Evolutionary conservation across 306 rosid genomes (phyloP).

Genomic region (Cucumis melo): DNA sequence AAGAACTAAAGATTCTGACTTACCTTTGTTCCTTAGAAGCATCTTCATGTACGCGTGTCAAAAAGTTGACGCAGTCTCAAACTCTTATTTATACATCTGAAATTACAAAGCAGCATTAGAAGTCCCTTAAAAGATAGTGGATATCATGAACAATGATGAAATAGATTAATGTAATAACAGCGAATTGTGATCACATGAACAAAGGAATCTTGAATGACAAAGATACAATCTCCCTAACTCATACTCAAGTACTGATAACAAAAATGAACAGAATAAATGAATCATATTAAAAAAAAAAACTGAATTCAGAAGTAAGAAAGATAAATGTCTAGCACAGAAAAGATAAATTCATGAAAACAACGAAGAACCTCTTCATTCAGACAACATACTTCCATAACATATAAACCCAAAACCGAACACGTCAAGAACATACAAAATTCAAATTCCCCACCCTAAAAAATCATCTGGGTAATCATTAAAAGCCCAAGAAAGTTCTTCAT

Average conservation of each 20-base stretch:
- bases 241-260: neutral
- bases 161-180: neutral
- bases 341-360: neutral
- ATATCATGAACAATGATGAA: neutral
- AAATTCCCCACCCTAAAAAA: neutral
- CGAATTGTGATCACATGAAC: neutral
- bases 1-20: neutral
- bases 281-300: neutral
- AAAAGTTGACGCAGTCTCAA: neutral
- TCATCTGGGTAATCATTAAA: neutral
- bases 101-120: neutral
- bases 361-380: neutral
- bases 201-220: neutral
- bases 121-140: neutral
- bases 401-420: neutral
- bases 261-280: neutral
- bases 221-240: neutral
- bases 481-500: neutral
- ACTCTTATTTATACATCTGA: neutral
- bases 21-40: conserved; percentile 38
- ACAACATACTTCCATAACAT: neutral
- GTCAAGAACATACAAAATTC: neutral
- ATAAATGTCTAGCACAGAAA: neutral
- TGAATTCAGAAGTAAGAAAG: neutral
- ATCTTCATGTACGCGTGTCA: conserved; percentile 32